Percentiles rank a stretch among this genome's conserved stretches.
Conservation (phyloP, 345 rosid genomes). For the Rhodomyrtus tomentosa region DNA sequence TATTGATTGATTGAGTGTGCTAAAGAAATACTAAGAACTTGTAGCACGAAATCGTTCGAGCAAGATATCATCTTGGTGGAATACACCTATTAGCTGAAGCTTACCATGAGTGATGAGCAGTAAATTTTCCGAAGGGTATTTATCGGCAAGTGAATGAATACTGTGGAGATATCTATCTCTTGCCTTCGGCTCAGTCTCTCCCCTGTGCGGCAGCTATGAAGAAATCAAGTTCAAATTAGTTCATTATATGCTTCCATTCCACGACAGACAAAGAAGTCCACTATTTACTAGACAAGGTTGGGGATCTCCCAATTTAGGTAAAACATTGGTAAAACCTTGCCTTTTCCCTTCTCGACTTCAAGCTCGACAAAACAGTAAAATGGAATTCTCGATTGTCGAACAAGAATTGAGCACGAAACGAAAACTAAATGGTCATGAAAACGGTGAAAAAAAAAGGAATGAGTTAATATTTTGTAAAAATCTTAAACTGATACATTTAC, state of each 20-base stretch:
- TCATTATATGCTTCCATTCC: background rate
- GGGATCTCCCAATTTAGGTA: background rate
- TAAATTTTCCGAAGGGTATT: constrained; percentile 69
- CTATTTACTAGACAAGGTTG: background rate
- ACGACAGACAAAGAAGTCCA: no score
- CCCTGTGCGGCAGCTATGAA: constrained; percentile 63
- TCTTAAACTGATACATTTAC: no score
- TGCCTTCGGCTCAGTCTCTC: constrained; percentile 31
- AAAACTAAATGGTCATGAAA: no score
- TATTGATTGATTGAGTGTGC: background rate
- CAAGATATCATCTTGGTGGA: background rate
- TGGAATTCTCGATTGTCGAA: no score
- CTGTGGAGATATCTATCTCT: constrained; percentile 45
- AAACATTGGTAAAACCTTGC: no score
- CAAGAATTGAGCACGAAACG: no score
- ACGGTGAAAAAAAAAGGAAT: no score
- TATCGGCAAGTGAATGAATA: constrained; percentile 54
- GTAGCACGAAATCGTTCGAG: background rate
- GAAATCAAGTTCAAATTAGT: background rate
- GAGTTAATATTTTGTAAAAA: no score
- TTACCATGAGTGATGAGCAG: constrained; percentile 74
- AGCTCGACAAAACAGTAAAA: no score
- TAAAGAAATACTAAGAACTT: background rate
- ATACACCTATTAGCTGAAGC: background rate
- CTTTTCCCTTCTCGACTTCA: no score